phyloP scores from a whole-genome alignment of 2,329 filamentous ascomycete genomes.

The Nemania sp. region DNA sequence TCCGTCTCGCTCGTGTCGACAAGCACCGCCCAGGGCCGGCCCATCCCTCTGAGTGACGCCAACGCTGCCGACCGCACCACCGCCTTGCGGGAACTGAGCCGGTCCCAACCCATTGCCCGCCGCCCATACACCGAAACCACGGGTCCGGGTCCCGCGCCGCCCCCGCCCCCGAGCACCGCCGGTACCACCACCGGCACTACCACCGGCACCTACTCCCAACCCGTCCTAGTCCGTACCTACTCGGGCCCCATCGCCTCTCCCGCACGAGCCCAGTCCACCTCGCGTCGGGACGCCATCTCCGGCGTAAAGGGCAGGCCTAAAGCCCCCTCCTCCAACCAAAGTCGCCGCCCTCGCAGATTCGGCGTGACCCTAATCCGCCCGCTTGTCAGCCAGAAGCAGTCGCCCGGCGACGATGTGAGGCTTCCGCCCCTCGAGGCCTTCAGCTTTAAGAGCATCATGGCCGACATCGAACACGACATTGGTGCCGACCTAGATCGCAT shows the following conservation, averaged over 20 bases:
- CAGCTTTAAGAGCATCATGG: conserved; percentile 73
- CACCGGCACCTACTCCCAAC: conserved; percentile 68
- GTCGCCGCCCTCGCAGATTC: conserved; percentile 54
- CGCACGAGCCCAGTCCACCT: conserved; percentile 46
- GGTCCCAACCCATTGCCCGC: conserved; percentile 64
- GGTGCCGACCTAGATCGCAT: conserved; percentile 72
- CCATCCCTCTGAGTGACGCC: conserved; percentile 67
- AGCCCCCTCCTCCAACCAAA: conserved; percentile 39
- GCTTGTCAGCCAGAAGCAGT: conserved; percentile 56
- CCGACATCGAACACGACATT: conserved; percentile 66
- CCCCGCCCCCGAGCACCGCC: conserved; percentile 54
- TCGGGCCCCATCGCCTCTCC: conserved; percentile 61
- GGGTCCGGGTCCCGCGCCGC: too few species aligned
- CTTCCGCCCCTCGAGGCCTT: conserved; percentile 73
- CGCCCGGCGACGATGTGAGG: conserved; percentile 54
- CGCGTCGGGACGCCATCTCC: conserved; percentile 47
- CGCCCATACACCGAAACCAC: conserved; percentile 65
- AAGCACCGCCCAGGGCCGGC: conserved; percentile 67
- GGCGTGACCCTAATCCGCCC: conserved; percentile 59
- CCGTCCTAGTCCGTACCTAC: conserved; percentile 75
- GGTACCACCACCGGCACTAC: conserved; percentile 58
- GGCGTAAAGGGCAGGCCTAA: conserved; percentile 43
- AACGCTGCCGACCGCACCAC: conserved; percentile 69
- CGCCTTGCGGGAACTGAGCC: conserved; percentile 70
- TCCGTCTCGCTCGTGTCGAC: conserved; percentile 66